Evolutionary conservation across 352 stramenopile genomes (phyloP).

Genomic region (Phytophthora litchii): DNA sequence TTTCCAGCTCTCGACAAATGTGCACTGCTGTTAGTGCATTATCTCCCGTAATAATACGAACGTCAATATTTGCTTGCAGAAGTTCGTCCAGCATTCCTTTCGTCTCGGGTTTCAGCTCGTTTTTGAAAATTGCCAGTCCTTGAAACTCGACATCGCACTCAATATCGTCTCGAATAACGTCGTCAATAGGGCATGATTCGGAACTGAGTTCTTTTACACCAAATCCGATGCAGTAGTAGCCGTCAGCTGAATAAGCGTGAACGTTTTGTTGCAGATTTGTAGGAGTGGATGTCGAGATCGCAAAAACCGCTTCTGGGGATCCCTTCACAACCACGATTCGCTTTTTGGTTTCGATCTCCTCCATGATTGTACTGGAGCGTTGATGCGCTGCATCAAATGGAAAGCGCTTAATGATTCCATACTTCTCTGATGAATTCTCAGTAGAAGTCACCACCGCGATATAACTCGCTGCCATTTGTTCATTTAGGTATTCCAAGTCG

Average conservation of each 20-base stretch:
- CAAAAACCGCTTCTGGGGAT: constrained; percentile 51
- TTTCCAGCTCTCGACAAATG: constrained; percentile 47
- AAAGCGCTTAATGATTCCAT: constrained; percentile 56
- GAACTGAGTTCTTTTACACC: constrained; percentile 34
- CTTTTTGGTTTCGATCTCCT: constrained; percentile 39
- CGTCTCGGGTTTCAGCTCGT: constrained; percentile 67
- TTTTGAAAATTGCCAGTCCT: constrained; percentile 80
- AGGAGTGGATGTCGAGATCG: constrained; percentile 44
- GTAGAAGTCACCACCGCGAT: constrained; percentile 26
- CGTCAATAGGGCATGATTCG: constrained; percentile 2
- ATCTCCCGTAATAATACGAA: constrained; percentile 79
- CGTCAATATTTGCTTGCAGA: constrained; percentile 56
- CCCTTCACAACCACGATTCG: constrained; percentile 60
- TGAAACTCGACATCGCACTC: constrained; percentile 57
- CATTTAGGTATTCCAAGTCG: constrained; percentile 21
- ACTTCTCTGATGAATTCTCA: constrained; percentile 36
- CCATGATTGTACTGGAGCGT: constrained; percentile 52
- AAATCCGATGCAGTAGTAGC: constrained; percentile 71
- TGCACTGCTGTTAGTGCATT: constrained; percentile 54
- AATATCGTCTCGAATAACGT: constrained; percentile 34
- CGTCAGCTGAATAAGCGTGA: constrained; percentile 51
- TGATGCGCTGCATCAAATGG: constrained; percentile 58
- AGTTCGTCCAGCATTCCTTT: constrained; percentile 64
- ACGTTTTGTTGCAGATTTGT: constrained; percentile 51
- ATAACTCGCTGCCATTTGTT: constrained; percentile 21